Percentiles rank a stretch among this genome's conserved stretches.
Conservation (phyloP, 768 basidiomycete genomes). For the Tricholoma furcatifolium region DNA sequence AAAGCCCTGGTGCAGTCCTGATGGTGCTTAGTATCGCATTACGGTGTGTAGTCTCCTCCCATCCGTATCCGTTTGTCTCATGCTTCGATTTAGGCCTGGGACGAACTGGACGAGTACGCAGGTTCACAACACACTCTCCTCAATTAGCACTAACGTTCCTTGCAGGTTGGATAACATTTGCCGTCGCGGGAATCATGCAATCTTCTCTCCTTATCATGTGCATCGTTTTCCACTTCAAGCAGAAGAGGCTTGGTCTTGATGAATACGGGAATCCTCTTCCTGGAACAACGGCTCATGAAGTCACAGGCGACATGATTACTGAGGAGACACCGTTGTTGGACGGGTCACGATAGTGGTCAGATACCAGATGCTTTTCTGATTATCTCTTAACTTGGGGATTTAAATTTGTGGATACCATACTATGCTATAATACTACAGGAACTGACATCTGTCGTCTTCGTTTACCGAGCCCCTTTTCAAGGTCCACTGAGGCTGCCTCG, state of each 20-base stretch:
- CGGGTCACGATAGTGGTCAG: slow-evolving; percentile 4
- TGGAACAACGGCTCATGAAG: not conserved
- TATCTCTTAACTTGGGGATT: no score
- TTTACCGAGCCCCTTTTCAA: no score
- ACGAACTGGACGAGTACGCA: slow-evolving; percentile 82
- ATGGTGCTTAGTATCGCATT: slow-evolving; percentile 85
- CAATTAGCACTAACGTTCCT: not conserved
- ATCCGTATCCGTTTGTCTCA: slow-evolving; percentile 2
- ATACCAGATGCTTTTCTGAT: no score
- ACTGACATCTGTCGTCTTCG: no score
- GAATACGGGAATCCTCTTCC: slow-evolving; percentile 74
- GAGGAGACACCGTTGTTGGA: slow-evolving; percentile 23
- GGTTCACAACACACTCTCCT: not conserved
- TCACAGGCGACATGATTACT: slow-evolving; percentile 1
- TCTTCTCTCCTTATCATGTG: slow-evolving; percentile 82
- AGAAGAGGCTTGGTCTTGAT: slow-evolving; percentile 72
- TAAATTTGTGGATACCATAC: no score
- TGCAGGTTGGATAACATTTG: slow-evolving; percentile 78
- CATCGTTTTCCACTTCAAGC: slow-evolving; percentile 79
- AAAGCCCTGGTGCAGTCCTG: slow-evolving; percentile 85
- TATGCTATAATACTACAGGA: no score
- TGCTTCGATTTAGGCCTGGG: slow-evolving; percentile 49
- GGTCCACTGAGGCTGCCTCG: no score
- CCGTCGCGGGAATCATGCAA: slow-evolving; percentile 84
- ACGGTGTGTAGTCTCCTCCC: slow-evolving; percentile 35